Evolutionary conservation across 2,329 filamentous ascomycete species (phyloP), one percentile per base, ranked within the genome.

Genomic region (Xylaria sp.): DNA sequence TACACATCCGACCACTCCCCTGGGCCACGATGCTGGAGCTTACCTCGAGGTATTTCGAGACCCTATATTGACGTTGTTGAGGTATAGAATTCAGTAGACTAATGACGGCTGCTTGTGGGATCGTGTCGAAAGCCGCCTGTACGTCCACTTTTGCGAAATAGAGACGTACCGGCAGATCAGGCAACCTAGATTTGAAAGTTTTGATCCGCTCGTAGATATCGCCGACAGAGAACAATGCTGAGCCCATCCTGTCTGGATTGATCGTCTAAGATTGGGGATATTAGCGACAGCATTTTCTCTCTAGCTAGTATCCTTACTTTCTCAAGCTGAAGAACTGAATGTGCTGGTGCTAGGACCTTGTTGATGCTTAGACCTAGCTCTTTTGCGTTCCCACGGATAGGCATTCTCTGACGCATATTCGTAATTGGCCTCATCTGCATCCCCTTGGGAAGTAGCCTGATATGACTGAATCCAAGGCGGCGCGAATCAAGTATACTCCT

Each of bases 81-180:
- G 80, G 88, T 72, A 87, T 89, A 62, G 77, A 90, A 67, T 72
- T 79, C 71, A 97, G 86, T 31, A 98, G 83, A 28, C 84, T 78
- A 41, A 98, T 77, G 20, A 98, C 83, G 0, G 89, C 88, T 31
- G 86, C 81, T 78, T 98, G 96, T 0, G 96, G 96, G 54, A 99
- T 98, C 0, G 92, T 97, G 79, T 99, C 96, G 78, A 98, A 99
- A 74, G 95, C 97, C 1, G 93, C 90, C 78, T 93, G 89, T 23
- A 99, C 94, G 77, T 99, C 96, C 13, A 97, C 85, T 78, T 99
- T 99, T 69, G 91, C 94, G 80, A 98, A 97, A 80, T 92, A 98
- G 1, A 98, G 81, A 4, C 80, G 83, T 9, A 77, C 75, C 0
- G 80, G 74, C 0, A 72, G 71, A 1, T 79, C 67, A 0, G 80